Conservation (phyloP, 345 rosid genomes). For the Arabidopsis arenosa region DNA sequence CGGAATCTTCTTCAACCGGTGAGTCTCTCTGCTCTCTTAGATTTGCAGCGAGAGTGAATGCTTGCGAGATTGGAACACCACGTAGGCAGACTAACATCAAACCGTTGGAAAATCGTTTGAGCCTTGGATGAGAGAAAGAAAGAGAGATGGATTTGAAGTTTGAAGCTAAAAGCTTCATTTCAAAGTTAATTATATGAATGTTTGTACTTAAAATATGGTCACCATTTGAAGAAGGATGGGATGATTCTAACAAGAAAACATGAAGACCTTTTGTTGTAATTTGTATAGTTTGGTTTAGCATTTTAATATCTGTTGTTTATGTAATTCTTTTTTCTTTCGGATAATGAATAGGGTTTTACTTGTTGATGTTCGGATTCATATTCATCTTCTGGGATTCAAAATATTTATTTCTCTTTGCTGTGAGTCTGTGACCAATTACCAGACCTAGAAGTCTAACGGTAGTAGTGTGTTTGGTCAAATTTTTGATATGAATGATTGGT, state of each 20-base stretch:
- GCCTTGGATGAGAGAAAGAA: constrained; percentile 58
- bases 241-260: constrained; percentile 36
- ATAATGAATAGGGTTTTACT: constrained; percentile 27
- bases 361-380: constrained; percentile 30
- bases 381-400: constrained; percentile 14
- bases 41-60: constrained; percentile 95
- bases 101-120: constrained; percentile 69
- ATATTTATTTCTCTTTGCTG: constrained; percentile 1
- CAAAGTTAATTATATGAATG: constrained; percentile 42
- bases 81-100: constrained; percentile 68
- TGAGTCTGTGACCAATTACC: not conserved
- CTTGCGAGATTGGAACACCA: constrained; percentile 98
- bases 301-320: constrained; percentile 18
- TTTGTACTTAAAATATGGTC: constrained; percentile 42
- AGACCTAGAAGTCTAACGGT: not conserved
- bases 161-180: constrained; percentile 22
- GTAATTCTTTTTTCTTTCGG: constrained; percentile 11
- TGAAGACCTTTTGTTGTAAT: constrained; percentile 38
- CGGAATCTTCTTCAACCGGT: constrained; percentile 76
- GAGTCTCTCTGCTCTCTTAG: constrained; percentile 96
- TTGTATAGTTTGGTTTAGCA: constrained; percentile 50
- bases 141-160: constrained; percentile 23
- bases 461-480: not conserved
- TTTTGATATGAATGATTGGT: not conserved
- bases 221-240: constrained; percentile 21